A percentile compares a stretch with the other conserved stretches of the same genome.
Conservation (phyloP, 2,329 filamentous ascomycete species). For the Chaetomiaceae sp. region DNA sequence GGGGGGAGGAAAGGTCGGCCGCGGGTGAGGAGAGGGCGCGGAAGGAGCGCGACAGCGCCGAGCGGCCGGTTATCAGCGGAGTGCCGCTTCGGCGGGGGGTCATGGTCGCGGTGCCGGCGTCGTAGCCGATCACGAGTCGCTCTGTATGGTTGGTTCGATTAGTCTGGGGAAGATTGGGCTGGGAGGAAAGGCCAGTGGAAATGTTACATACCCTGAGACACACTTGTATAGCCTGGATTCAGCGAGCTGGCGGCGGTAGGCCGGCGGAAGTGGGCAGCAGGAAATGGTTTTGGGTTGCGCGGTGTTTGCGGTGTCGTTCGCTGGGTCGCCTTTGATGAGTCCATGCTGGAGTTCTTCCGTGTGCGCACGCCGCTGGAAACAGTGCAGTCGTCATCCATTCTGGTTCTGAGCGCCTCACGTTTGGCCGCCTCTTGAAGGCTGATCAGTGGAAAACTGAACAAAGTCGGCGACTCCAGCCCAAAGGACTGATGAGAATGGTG, state of each 20-base stretch:
- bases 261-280: constrained; percentile 2
- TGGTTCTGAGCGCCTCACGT: constrained; percentile 23
- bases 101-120: constrained; percentile 1
- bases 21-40: too few relatives aligned
- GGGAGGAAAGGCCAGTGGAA: too few relatives aligned
- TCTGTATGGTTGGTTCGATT: not conserved
- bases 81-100: constrained; percentile 2
- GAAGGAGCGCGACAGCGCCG: not conserved
- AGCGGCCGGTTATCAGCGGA: not conserved
- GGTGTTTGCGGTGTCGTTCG: constrained; percentile 16
- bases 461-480: constrained; percentile 17
- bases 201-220: constrained; percentile 3
- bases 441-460: constrained; percentile 30
- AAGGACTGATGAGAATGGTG: not conserved
- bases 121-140: not conserved
- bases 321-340: constrained; percentile 14
- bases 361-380: constrained; percentile 18
- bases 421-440: constrained; percentile 28
- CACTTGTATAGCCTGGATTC: not conserved
- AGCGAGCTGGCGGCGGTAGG: constrained; percentile 10
- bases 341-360: constrained; percentile 16
- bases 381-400: constrained; percentile 20
- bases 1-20: too few relatives aligned
- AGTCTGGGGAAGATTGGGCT: not conserved
- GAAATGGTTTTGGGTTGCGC: constrained; percentile 13